Evolutionary conservation across 345 rosid genomes (phyloP), one percentile per base, ranked within the genome.

Genomic region (Euphorbia lathyris): DNA sequence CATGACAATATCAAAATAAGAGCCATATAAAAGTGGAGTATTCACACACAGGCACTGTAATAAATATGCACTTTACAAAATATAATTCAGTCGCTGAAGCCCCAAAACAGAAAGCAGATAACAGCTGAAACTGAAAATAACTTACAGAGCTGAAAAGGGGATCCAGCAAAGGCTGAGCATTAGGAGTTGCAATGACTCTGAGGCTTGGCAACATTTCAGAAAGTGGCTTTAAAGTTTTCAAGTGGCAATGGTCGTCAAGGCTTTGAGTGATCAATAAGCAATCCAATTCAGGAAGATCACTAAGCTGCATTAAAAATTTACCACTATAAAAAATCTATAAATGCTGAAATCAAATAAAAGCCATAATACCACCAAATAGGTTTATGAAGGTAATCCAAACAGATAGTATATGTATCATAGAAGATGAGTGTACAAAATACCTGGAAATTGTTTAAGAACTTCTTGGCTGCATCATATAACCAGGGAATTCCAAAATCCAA

Each of bases 401-500:
- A 27, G n/a, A n/a, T n/a, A n/a, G n/a, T n/a, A 32, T 26, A 64
- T 4, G 29, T 23, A 43, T 64, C 8, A 58, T 9, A 58, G 22
- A 0, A 59, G 11, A 60, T n/a, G 3, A 61, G 61, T 22, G n/a
- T 2, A 51, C 20, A 53, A 72, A 58, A 70, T 74, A 94, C 98
- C 93, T 84, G 79, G 75, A 89, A 88, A 70, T 67, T 83, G 71
- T 82, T 86, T 72, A 91, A 66, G 78, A 84, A 76, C 76, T 85
- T 91, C 88, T 91, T 89, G 78, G 89, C 86, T 70, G 90, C 93
- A 86, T 89, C 97, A 83, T 87, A 91, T 50, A 91, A 91, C 96
- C 83, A 87, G 16, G 96, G 95, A 77, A 94, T 89, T 68, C 96
- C 98, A 76, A 94, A 94, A 73, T 91, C 98, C 87, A 91, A 85